Conservation (phyloP, 208 protist species). For the Crithidia sp. region DNA sequence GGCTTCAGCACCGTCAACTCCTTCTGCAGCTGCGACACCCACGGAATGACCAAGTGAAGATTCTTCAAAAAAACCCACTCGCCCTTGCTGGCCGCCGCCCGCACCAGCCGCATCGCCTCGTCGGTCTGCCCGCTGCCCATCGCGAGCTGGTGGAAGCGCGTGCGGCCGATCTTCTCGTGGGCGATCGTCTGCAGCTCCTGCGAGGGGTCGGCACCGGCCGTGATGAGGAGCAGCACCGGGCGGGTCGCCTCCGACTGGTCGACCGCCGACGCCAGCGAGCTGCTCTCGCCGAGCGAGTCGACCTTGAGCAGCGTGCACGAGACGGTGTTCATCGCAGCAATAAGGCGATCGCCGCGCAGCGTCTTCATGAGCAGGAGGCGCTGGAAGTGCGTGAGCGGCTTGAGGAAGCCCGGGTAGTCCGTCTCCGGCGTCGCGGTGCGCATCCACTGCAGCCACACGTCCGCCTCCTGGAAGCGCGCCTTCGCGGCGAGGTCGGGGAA, state of each 20-base stretch:
- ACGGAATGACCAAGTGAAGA: constrained; percentile 95
- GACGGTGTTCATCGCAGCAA: constrained; percentile 89
- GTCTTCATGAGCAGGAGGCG: constrained; percentile 95
- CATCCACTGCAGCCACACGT: constrained; percentile 94
- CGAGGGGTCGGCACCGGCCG: constrained; percentile 96
- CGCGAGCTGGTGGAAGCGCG: constrained; percentile 92
- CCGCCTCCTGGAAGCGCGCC: constrained; percentile 83
- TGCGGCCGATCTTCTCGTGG: constrained; percentile 71
- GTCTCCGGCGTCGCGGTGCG: constrained; percentile 83
- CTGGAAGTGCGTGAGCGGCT: constrained; percentile 93
- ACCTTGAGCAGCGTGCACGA: constrained; percentile 83
- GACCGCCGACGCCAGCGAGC: constrained; percentile 57
- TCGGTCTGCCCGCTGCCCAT: constrained; percentile 97
- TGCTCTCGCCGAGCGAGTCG: constrained; percentile 74
- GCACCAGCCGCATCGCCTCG: constrained; percentile 87
- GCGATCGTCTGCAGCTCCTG: constrained; percentile 93
- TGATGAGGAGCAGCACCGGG: constrained; percentile 96
- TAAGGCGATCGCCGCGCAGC: constrained; percentile 96
- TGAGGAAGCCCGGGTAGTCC: constrained; percentile 86
- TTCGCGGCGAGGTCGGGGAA: constrained; percentile 79
- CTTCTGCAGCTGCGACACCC: constrained; percentile 94
- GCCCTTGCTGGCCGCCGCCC: constrained; percentile 73
- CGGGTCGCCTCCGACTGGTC: constrained; percentile 50
- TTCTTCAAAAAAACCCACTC: constrained; percentile 98
- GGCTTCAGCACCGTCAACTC: constrained; percentile 87